Evolutionary conservation across 73 alveolate genomes (phyloP), one percentile per base, ranked within the genome.

Genomic region (Paramecium pentaurelia): DNA sequence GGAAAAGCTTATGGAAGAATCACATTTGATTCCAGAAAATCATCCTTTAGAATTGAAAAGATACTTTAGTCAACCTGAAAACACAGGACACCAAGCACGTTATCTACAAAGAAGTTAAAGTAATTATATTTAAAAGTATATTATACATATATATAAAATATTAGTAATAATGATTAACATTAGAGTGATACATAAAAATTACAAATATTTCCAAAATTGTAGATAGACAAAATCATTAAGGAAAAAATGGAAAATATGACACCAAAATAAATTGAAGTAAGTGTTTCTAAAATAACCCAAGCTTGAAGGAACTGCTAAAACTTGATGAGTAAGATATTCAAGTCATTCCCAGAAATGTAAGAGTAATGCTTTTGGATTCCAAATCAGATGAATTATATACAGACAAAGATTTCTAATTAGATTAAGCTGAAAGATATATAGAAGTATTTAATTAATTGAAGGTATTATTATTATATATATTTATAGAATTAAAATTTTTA

Each of bases 331-430:
- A 34, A 42, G 91, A 80, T 42, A 27, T 49, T 49, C 77, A 27
- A 80, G 73, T 80, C 7, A 80, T 80, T 27, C 91, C 91, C 6
- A 40, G 75, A 45, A 80, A 49, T 80, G 91, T 80, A 0, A 22
- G 91, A 20, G 91, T 80, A 5, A 80, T 80, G 91, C 71, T 80
- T 8, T 25, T 80, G 3, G 91, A 80, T 45, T 45, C 91, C 3
- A 80, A 80, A 47, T 80, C 77, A 14, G 91, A 80, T 80, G 91
- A 80, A 80, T n/a, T 80, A 10, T 80, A 80, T n/a, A 80, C 91
- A 0, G 91, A 80, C 75, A 42, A 42, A 12, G 75, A 80, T 45
- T 80, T 80, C 30, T 10, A 49, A 47, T 47, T 40, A 22, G 71
- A 42, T 45, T 25, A 80, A 27, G 91, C 58, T 49, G 91, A 80